These are phyloP conservation scores for Sclerotiophoma versabilis DNA, from an alignment of 2,329 filamentous ascomycete species.

Conservation along the genomic window DNA sequence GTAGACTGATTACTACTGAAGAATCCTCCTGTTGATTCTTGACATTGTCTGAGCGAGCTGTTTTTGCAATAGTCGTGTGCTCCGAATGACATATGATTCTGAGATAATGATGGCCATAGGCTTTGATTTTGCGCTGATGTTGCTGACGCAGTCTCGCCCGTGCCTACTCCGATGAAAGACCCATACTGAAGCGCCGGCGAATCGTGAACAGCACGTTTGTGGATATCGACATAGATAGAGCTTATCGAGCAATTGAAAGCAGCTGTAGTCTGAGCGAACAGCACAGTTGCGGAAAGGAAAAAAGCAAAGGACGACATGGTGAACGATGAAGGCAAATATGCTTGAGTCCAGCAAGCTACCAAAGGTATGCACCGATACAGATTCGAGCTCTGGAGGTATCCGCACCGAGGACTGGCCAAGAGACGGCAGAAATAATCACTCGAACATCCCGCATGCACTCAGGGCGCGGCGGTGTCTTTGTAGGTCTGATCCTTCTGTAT, in stretches of 20 bases:
- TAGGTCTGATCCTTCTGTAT: conserved; percentile 36
- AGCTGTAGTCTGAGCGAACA: conserved; percentile 46
- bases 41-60: conserved; percentile 43
- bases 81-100: conserved; percentile 53
- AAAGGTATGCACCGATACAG: conserved; percentile 11
- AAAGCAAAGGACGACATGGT: conserved; percentile 40
- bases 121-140: conserved; percentile 55
- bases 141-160: conserved; percentile 13
- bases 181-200: conserved; percentile 52
- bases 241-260: conserved; percentile 50
- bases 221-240: conserved; percentile 55
- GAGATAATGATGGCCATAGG: conserved; percentile 52
- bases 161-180: conserved; percentile 54
- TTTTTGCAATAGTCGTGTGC: conserved; percentile 48
- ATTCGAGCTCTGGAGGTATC: background rate
- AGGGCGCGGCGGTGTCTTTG: conserved; percentile 43
- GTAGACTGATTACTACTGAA: conserved; percentile 41
- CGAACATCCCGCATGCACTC: conserved; percentile 26
- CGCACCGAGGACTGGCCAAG: conserved; percentile 18
- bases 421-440: conserved; percentile 26
- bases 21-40: conserved; percentile 44
- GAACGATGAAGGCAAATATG: conserved; percentile 24
- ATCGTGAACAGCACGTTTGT: conserved; percentile 52
- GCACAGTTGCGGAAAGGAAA: conserved; percentile 40
- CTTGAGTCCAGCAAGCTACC: conserved; percentile 44